These are phyloP conservation scores for Diplocarpon mali DNA, from an alignment of 2,329 filamentous ascomycete genomes.

Conservation along the genomic window DNA sequence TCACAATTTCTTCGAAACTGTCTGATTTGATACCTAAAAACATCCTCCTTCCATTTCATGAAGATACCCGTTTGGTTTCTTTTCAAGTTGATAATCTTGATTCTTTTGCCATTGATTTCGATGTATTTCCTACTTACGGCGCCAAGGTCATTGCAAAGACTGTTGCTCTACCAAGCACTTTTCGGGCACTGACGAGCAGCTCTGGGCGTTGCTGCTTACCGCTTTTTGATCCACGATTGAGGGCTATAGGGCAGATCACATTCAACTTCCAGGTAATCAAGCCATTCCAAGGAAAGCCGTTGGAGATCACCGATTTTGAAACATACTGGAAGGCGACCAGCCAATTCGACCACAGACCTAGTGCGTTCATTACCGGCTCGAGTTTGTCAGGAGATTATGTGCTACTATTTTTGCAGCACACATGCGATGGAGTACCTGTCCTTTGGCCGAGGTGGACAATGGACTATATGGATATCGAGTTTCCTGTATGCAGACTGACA, in stretches of 20 bases:
- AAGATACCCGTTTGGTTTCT: conserved; percentile 85
- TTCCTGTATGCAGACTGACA: conserved; percentile 71
- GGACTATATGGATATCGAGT: conserved; percentile 61
- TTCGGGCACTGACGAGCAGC: conserved; percentile 63
- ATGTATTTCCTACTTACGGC: conserved; percentile 94
- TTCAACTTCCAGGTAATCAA: conserved; percentile 97
- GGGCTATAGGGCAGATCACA: conserved; percentile 84
- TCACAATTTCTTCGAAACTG: conserved; percentile 93
- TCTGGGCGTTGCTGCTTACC: conserved; percentile 76
- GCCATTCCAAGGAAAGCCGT: conserved; percentile 79
- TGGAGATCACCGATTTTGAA: conserved; percentile 96
- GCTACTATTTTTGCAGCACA: conserved; percentile 83
- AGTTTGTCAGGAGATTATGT: conserved; percentile 95
- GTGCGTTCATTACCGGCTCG: conserved; percentile 83
- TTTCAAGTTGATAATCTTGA: conserved; percentile 95
- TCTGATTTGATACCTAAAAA: conserved; percentile 96
- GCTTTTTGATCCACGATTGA: conserved; percentile 81
- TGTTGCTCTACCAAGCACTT: conserved; percentile 79
- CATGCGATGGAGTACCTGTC: conserved; percentile 75
- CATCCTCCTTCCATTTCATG: conserved; percentile 87
- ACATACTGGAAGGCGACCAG: conserved; percentile 99
- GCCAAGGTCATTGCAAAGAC: conserved; percentile 96
- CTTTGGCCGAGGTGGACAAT: conserved; percentile 81
- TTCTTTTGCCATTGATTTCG: conserved; percentile 89
- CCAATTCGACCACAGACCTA: conserved; percentile 76